Evolutionary conservation across 2,329 filamentous ascomycete genomes (phyloP), one percentile per base, ranked within the genome.

Genomic region (Fusarium albosuccineum): DNA sequence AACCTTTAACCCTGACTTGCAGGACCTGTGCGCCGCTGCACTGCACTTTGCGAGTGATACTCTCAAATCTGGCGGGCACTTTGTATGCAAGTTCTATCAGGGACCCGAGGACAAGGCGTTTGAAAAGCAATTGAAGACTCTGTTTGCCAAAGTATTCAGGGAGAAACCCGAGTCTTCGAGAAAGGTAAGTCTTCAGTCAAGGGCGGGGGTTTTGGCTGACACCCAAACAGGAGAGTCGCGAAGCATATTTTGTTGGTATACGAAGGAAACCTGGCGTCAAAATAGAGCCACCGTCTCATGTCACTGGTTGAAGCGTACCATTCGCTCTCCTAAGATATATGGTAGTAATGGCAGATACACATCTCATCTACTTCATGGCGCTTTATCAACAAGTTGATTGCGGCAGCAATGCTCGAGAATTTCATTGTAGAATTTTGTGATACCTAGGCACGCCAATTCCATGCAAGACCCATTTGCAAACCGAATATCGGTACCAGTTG

Each of bases 41-140:
- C 83, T 99, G 42, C 84, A 86, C 13, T 99, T 99, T 80, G 90
- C 91, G 51, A 92, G 89, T 78, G 93, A 97, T 70, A 96, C 93
- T 8, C 85, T 99, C 22, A 90, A 88, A 71, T 80, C 87, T 4
- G 93, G 93, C 17, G 96, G 97, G 2, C 91, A 97, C 77, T 97
- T 99, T 72, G 87, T 99, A 44, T 97, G 95, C 86, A 99, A 99
- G 79, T 99, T 97, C 79, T 99, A 98, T 78, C 93, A 97, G 77
- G 96, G 96, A 4, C 78, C 85, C 6, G 94, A 97, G 78, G 95
- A 98, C 74, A 94, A 92, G 79, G 83, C 82, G 2, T 80, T 99
- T 10, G 93, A 97, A 81, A 83, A 80, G 64, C 87, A 88, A 70
- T 82, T 99, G 40, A 92, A 87, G 76, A 87, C 85, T 49, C 81